Evolutionary conservation across 2,329 filamentous ascomycete species (phyloP).

Genomic region (Apiospora marii): DNA sequence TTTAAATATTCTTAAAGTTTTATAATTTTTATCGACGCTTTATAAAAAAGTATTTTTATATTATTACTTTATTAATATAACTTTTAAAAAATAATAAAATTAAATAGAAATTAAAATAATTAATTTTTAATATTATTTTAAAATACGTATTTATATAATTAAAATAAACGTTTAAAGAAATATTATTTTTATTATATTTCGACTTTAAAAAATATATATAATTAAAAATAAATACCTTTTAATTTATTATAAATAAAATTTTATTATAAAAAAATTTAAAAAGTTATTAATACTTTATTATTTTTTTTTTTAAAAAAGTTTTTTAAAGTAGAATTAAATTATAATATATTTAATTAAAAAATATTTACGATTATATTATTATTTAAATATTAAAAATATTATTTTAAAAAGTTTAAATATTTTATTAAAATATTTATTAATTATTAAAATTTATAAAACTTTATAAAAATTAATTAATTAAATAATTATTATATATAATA

Average conservation of each 20-base stretch:
- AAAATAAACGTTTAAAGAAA: neutral
- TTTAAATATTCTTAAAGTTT: conserved; percentile 1
- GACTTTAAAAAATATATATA: neutral
- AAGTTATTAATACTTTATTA: too few species aligned
- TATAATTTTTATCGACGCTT: conserved; percentile 2
- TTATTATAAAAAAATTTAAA: too few species aligned
- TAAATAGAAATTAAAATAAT: neutral
- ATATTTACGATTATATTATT: neutral
- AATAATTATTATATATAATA: too few species aligned
- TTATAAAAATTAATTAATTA: too few species aligned
- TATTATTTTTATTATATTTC: neutral
- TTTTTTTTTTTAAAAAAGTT: too few species aligned
- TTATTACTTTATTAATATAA: neutral
- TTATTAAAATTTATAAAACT: neutral
- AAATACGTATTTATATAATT: neutral
- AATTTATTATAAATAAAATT: neutral
- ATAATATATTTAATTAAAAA: neutral
- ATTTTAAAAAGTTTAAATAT: neutral
- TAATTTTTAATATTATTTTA: neutral
- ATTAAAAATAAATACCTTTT: neutral
- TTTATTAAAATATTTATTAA: neutral
- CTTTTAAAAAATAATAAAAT: neutral
- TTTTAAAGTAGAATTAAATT: too few species aligned
- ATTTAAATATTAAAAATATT: conserved; percentile 8
- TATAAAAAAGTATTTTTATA: neutral